Base-by-base conservation (phyloP, 352 stramenopile genomes). In the Phytophthora syringae region DNA sequence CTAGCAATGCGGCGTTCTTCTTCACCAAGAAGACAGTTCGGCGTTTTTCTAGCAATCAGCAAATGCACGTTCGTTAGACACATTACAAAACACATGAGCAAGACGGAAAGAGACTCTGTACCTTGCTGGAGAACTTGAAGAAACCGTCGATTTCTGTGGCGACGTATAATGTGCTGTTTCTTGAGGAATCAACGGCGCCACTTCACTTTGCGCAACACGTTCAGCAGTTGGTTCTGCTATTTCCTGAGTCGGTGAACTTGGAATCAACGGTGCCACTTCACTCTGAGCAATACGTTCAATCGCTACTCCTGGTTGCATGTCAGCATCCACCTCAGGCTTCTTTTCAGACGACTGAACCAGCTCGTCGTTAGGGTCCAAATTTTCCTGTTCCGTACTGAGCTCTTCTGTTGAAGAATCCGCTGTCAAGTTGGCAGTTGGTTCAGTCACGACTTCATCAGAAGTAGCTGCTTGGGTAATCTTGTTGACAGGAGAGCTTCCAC, bases 91-190 rank as follows among this genome's bases (percentile, higher is more conserved):
- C 39, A 45, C 36, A 27, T 25, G 11, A 3, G 18, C 7, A 25
- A 25, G 24, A 7, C 3, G 6, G 11, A 6, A 21, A 27, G 7
- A n/a, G 24, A 25, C 5, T 16, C 18, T 44, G 22, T 76, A 76
- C 68, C 68, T 72, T 70, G 42, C 27, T 18, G 44, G 30, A 45
- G 47, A 54, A 60, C 15, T 53, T 49, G 36, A 32, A 36, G 25
- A 22, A 15, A 13, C 13, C 3, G 12, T 15, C 20, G 52, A 51
- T 32, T 20, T 60, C 30, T 57, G 47, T 48, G 43, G 34, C 6
- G 50, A 53, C 11, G 21, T 15, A 18, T 22, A 27, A 2, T 4
- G 18, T 44, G 24, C 16, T 18, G 34, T 30, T 20, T 54, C 57
- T 45, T 32, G 9, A 32, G 44, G 7, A 52, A 44, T 30, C 42